A percentile compares a stretch with the other conserved stretches of the same genome.
Conservation (phyloP, 768 basidiomycete species). For the Brasilioporus rufonigricans region DNA sequence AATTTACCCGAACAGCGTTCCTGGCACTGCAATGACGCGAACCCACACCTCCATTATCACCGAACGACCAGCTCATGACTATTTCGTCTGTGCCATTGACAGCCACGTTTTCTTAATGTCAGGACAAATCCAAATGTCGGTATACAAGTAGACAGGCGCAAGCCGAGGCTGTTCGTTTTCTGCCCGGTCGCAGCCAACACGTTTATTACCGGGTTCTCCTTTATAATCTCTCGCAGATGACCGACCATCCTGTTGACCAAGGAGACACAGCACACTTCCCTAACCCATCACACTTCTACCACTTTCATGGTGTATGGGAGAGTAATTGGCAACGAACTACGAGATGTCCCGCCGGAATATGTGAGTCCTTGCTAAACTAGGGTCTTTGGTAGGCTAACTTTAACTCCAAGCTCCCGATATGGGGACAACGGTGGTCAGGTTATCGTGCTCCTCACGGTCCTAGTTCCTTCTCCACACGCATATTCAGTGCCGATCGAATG, state of each 20-base stretch:
- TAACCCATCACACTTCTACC: constrained; percentile 16
- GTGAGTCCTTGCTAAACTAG: constrained; percentile 17
- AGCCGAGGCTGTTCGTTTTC: constrained; percentile 26
- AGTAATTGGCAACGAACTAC: constrained; percentile 30
- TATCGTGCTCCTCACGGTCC: constrained; percentile 24
- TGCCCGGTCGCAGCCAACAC: constrained; percentile 19
- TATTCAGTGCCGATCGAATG: constrained; percentile 20
- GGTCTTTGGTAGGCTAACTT: constrained; percentile 8
- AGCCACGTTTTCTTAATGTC: constrained; percentile 31
- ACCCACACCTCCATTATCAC: constrained; percentile 10
- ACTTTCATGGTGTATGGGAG: constrained; percentile 26
- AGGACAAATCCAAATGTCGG: constrained; percentile 9
- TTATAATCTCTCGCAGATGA: constrained; percentile 28
- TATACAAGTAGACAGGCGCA: constrained; percentile 11
- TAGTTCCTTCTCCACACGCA: constrained; percentile 24
- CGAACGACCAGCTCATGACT: constrained; percentile 10
- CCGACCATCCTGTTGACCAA: constrained; percentile 15
- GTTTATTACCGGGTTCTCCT: constrained; percentile 17
- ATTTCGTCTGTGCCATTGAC: constrained; percentile 9
- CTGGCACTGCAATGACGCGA: constrained; percentile 24
- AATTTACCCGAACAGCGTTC: constrained; percentile 8
- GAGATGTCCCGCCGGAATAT: constrained; percentile 28
- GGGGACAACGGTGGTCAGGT: constrained; percentile 32
- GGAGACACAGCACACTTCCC: constrained; percentile 14
- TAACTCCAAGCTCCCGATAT: constrained; percentile 27